Evolutionary conservation across 208 protist species (phyloP).

Genomic region (Novymonas esmeraldas): DNA sequence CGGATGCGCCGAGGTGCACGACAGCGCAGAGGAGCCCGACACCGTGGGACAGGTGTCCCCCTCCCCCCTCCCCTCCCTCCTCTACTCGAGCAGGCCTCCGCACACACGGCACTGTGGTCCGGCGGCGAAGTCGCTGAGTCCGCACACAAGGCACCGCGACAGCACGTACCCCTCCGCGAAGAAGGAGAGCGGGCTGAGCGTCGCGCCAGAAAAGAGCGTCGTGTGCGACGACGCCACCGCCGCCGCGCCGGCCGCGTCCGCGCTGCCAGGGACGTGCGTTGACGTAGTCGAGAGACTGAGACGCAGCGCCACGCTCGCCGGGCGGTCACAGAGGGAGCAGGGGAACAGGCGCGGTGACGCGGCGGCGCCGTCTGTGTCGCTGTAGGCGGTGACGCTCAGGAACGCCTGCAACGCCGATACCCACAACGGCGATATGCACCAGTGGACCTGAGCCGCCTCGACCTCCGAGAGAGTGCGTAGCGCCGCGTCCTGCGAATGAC

Average conservation of each 20-base stretch:
- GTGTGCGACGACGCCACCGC: slow-evolving; percentile 37
- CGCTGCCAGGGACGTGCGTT: slow-evolving; percentile 10
- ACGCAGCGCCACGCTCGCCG: slow-evolving; percentile 14
- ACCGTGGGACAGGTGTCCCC: background rate
- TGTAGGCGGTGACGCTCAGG: slow-evolving; percentile 20
- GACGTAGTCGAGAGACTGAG: slow-evolving; percentile 36
- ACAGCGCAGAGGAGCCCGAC: too few relatives aligned
- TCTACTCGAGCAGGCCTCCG: slow-evolving; percentile 69
- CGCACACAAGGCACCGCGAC: slow-evolving; percentile 63
- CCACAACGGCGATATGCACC: slow-evolving; percentile 39
- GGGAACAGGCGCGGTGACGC: slow-evolving; percentile 29
- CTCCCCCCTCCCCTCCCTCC: too few relatives aligned
- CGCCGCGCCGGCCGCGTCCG: background rate
- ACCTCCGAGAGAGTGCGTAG: too few relatives aligned
- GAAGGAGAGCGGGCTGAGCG: slow-evolving; percentile 71
- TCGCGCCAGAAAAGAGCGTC: slow-evolving; percentile 76
- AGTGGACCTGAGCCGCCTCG: slow-evolving; percentile 28
- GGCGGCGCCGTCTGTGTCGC: background rate
- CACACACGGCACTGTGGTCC: slow-evolving; percentile 76
- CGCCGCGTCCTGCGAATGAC: background rate
- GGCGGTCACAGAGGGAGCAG: slow-evolving; percentile 63
- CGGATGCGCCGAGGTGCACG: too few relatives aligned
- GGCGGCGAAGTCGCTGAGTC: slow-evolving; percentile 60
- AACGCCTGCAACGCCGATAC: slow-evolving; percentile 29
- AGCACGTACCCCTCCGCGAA: slow-evolving; percentile 59